Conservation (phyloP, 2,329 filamentous ascomycete species). For the Penicillium sp. region DNA sequence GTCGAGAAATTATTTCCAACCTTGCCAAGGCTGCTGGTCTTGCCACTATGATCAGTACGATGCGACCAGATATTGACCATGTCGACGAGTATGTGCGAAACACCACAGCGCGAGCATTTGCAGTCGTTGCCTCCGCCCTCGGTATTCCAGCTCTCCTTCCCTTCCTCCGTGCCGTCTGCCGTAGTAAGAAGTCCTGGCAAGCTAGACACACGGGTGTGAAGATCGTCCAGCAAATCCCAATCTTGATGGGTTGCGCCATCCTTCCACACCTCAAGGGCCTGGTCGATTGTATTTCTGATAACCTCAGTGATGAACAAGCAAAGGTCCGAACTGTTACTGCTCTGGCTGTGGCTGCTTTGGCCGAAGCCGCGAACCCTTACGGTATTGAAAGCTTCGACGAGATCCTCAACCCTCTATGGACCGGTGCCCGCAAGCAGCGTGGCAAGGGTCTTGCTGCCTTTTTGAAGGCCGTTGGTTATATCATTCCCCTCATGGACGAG, state of each 20-base stretch:
- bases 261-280: conserved; percentile 93
- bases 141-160: conserved; percentile 94
- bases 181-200: conserved; percentile 99
- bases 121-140: conserved; percentile 92
- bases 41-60: conserved; percentile 98
- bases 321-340: conserved; percentile 97
- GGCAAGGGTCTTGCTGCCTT: conserved; percentile 96
- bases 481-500: conserved; percentile 99
- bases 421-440: conserved; percentile 90
- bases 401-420: conserved; percentile 96
- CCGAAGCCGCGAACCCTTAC: conserved; percentile 95
- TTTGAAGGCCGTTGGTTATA: conserved; percentile 95
- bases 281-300: conserved; percentile 94
- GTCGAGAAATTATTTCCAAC: conserved; percentile 98
- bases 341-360: conserved; percentile 89
- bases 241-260: conserved; percentile 97
- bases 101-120: conserved; percentile 94
- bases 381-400: conserved; percentile 99
- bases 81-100: conserved; percentile 98
- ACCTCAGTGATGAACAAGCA: conserved; percentile 95
- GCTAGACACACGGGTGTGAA: conserved; percentile 97
- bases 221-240: conserved; percentile 98
- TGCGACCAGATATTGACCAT: conserved; percentile 98
- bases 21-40: conserved; percentile 94
- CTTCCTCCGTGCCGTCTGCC: conserved; percentile 92